Conservation (phyloP, 805 yeast species). For the Ogataea kodamae region DNA sequence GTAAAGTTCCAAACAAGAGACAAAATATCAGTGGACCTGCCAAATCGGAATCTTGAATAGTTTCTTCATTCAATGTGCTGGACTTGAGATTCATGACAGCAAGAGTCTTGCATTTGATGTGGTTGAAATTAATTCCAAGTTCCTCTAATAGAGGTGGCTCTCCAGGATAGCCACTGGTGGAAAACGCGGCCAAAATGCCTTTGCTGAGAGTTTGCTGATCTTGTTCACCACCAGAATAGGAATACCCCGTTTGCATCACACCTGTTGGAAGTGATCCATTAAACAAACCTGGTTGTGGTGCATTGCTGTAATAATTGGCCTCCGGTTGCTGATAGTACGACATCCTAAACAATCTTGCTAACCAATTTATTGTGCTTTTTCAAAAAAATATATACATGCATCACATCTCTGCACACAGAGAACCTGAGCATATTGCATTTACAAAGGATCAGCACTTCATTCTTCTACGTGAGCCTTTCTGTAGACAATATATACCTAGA, state of each 20-base stretch:
- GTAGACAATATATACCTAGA: too few species aligned
- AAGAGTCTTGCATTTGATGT: conserved; percentile 77
- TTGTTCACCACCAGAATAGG: conserved; percentile 27
- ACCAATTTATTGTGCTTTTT: conserved; percentile 1
- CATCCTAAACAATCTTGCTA: conserved; percentile 20
- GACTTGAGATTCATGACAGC: conserved; percentile 77
- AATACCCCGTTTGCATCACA: conserved; percentile 26
- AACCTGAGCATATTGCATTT: not conserved
- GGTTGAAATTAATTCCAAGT: conserved; percentile 86
- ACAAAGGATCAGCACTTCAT: not conserved
- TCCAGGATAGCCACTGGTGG: conserved; percentile 91
- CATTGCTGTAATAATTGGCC: conserved; percentile 16
- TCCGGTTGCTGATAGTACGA: conserved; percentile 35
- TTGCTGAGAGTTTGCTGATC: conserved; percentile 48
- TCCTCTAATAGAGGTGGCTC: conserved; percentile 93
- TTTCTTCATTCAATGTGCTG: conserved; percentile 62
- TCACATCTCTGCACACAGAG: conserved; percentile 4
- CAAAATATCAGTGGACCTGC: conserved; percentile 95
- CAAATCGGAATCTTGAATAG: conserved; percentile 82
- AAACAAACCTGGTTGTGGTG: conserved; percentile 11
- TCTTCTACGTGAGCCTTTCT: too few species aligned
- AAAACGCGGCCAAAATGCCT: conserved; percentile 87
- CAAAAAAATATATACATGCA: conserved; percentile 5
- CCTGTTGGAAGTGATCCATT: conserved; percentile 27
- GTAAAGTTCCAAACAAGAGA: conserved; percentile 75